phyloP scores from a whole-genome alignment of 1,284 basidiomycete genomes.

The Boletus mariae region DNA sequence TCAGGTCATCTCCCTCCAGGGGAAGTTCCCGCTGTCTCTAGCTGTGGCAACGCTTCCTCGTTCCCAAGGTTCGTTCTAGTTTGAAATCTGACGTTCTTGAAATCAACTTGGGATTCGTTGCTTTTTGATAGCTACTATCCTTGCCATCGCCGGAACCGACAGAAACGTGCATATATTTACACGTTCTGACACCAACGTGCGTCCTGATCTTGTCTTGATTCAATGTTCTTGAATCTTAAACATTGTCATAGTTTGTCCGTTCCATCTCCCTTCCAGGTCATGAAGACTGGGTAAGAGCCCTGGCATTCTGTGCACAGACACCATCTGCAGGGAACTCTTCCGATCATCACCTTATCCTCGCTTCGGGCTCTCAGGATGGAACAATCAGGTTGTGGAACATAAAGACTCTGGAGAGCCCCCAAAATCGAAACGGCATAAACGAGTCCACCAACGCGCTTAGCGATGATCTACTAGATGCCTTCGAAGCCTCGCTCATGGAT shows the following conservation, averaged over 20 bases:
- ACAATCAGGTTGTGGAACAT: conserved; percentile 90
- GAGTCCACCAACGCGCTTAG: conserved; percentile 34
- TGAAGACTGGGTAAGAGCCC: conserved; percentile 88
- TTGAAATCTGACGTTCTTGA: background rate
- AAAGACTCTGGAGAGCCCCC: conserved; percentile 36
- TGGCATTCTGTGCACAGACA: conserved; percentile 57
- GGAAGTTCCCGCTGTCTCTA: conserved; percentile 73
- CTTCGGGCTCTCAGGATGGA: conserved; percentile 90
- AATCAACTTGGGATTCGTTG: background rate
- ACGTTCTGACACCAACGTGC: conserved; percentile 46
- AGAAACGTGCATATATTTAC: conserved; percentile 74
- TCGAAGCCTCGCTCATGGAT: conserved; percentile 75
- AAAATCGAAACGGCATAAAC: conserved; percentile 8
- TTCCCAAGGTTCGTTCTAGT: conserved; percentile 60
- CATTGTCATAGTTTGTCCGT: conserved; percentile 47
- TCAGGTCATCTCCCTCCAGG: conserved; percentile 65
- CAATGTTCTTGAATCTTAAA: background rate
- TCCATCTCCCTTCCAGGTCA: conserved; percentile 76
- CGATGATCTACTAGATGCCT: conserved; percentile 81
- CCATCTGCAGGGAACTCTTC: conserved; percentile 8
- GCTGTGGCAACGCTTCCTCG: conserved; percentile 62
- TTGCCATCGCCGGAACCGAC: conserved; percentile 79
- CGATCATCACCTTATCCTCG: conserved; percentile 54
- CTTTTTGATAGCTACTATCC: conserved; percentile 51
- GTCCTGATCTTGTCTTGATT: conserved; percentile 5